These are phyloP conservation scores for Fusarium piperis DNA, from an alignment of 2,329 filamentous ascomycete species.

Conservation along the genomic window DNA sequence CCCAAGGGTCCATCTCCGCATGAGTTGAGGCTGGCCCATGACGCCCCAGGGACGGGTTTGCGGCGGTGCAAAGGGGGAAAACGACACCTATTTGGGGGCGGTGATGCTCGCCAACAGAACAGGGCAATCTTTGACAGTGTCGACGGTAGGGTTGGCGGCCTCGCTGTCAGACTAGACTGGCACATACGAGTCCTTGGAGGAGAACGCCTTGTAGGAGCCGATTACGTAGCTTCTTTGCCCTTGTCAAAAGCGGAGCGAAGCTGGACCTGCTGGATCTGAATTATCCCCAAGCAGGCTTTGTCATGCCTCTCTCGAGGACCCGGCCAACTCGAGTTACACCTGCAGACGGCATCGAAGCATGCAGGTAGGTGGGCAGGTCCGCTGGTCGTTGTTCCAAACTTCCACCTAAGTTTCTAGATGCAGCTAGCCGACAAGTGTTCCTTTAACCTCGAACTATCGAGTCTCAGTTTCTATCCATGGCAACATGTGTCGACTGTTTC, in stretches of 20 bases:
- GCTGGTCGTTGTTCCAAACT: not conserved
- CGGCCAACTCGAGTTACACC: not conserved
- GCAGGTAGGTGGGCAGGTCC: not conserved
- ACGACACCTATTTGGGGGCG: not conserved
- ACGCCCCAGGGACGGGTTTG: not conserved
- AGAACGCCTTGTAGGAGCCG: not conserved
- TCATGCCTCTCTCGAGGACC: not conserved
- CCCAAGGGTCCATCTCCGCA: not conserved
- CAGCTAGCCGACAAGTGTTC: not conserved
- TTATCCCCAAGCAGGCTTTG: not conserved
- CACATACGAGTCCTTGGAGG: not conserved
- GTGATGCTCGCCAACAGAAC: not conserved
- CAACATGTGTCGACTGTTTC: not conserved
- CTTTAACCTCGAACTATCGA: not conserved
- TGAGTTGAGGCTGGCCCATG: slow-evolving; percentile 2
- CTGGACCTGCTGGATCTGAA: not conserved
- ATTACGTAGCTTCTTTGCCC: not conserved
- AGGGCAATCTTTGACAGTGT: not conserved
- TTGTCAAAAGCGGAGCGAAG: not conserved
- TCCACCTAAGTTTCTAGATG: not conserved
- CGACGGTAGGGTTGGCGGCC: slow-evolving; percentile 21
- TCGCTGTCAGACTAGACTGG: slow-evolving; percentile 34
- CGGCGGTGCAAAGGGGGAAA: slow-evolving; percentile 12
- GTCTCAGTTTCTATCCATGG: not conserved
- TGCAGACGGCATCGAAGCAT: not conserved